These are phyloP conservation scores for Herpetomonas samuelpessoai DNA, from an alignment of 208 protist genomes.

Conservation along the genomic window DNA sequence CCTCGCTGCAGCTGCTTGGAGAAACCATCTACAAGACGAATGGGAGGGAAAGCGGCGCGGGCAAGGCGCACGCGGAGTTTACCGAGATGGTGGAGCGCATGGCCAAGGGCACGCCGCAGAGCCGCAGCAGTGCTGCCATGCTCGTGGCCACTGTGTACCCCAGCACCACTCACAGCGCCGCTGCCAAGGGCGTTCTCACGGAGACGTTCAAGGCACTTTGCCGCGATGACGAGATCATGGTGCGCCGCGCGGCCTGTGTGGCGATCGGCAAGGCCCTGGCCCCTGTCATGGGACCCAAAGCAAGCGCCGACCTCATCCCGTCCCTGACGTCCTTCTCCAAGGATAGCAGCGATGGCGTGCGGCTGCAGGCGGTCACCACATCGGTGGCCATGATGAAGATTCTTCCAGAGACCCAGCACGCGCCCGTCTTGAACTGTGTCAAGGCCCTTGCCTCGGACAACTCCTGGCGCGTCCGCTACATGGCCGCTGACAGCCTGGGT, in stretches of 20 bases:
- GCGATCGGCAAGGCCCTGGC: slow-evolving; percentile 86
- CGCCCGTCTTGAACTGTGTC: slow-evolving; percentile 79
- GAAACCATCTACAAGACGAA: slow-evolving; percentile 39
- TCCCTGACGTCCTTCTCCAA: slow-evolving; percentile 86
- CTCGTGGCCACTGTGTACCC: slow-evolving; percentile 93
- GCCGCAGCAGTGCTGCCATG: slow-evolving; percentile 91
- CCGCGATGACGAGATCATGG: slow-evolving; percentile 97
- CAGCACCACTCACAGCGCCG: slow-evolving; percentile 21
- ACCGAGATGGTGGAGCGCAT: slow-evolving; percentile 87
- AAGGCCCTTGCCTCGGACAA: slow-evolving; percentile 82
- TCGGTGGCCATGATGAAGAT: slow-evolving; percentile 85
- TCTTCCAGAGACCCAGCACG: slow-evolving; percentile 78
- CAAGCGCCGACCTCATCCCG: slow-evolving; percentile 86
- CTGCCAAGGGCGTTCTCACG: slow-evolving; percentile 59
- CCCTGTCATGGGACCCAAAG: slow-evolving; percentile 50
- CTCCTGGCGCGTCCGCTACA: slow-evolving; percentile 98
- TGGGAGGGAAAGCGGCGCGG: slow-evolving; percentile 6
- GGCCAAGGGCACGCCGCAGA: slow-evolving; percentile 93
- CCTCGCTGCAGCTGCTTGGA: slow-evolving; percentile 76
- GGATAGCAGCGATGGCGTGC: slow-evolving; percentile 97
- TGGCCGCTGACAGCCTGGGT: slow-evolving; percentile 95
- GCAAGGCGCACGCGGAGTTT: slow-evolving; percentile 82
- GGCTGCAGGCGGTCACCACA: slow-evolving; percentile 94
- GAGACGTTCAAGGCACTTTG: slow-evolving; percentile 83
- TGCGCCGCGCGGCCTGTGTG: slow-evolving; percentile 93